Percentiles rank a stretch among this genome's conserved stretches.
Conservation (phyloP, 163 green algal species). For the Scenedesmus sp. region DNA sequence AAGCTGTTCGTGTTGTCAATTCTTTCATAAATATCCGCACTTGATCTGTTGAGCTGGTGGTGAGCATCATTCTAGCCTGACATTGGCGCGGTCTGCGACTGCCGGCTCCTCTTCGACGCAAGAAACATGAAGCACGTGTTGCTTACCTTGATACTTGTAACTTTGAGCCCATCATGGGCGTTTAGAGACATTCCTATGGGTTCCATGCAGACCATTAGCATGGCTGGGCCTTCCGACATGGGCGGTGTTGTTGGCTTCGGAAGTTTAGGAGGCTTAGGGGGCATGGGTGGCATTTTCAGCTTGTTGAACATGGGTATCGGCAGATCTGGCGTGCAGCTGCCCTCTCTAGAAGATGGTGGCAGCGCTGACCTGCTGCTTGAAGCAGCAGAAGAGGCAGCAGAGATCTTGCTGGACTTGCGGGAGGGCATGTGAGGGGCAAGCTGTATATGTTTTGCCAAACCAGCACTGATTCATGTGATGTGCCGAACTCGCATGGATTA, state of each 20-base stretch:
- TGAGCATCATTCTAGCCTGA: background rate
- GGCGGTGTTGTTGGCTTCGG: background rate
- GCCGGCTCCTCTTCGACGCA: background rate
- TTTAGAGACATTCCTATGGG: background rate
- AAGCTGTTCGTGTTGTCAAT: background rate
- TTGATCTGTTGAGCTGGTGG: background rate
- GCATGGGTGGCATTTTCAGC: background rate
- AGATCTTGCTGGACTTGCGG: background rate
- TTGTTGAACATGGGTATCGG: background rate
- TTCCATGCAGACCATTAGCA: constrained; percentile 3
- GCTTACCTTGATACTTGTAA: background rate
- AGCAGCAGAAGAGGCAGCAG: background rate
- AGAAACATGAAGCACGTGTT: background rate
- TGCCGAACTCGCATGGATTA: background rate
- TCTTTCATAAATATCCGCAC: background rate
- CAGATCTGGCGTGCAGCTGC: background rate
- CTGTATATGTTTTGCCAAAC: background rate
- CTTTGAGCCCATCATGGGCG: background rate
- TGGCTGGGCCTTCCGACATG: background rate
- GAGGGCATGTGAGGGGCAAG: background rate
- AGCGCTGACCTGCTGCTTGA: background rate
- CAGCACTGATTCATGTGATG: background rate
- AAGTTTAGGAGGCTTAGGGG: background rate
- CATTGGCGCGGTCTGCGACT: background rate
- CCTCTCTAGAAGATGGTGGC: background rate